phyloP scores from a whole-genome alignment of 306 rosid species.

The Dalbergia cochinchinensis region DNA sequence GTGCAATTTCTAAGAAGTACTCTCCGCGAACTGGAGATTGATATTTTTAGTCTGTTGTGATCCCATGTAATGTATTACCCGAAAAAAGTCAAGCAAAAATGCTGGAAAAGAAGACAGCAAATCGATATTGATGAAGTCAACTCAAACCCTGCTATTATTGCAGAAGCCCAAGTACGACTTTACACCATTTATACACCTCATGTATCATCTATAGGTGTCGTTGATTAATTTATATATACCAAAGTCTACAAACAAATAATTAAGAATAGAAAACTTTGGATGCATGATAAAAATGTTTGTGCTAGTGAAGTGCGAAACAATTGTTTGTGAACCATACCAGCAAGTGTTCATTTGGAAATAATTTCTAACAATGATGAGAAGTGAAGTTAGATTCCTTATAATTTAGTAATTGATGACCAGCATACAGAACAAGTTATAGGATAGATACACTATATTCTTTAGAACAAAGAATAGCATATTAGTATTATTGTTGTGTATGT shows the following conservation, averaged over 20 bases:
- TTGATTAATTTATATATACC: neutral
- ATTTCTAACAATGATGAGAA: neutral
- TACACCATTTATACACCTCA: neutral
- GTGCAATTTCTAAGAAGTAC: neutral
- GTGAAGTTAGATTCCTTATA: no score
- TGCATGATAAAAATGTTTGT: neutral
- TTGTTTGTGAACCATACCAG: neutral
- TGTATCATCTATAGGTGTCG: neutral
- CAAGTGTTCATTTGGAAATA: neutral
- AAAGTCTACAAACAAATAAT: neutral
- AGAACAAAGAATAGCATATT: no score
- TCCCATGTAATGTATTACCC: neutral
- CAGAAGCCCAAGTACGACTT: neutral
- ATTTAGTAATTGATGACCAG: neutral
- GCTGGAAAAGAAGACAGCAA: neutral
- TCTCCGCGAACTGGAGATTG: neutral
- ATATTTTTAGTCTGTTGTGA: neutral
- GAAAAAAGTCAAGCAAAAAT: slow-evolving; percentile 45
- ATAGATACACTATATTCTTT: no score
- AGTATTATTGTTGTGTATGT: no score
- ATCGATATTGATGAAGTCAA: slow-evolving; percentile 37
- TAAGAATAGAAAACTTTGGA: neutral
- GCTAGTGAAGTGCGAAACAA: neutral
- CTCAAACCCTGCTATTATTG: neutral
- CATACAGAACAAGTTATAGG: no score